These are phyloP conservation scores for Geranomyces variabilis DNA, from an alignment of 192 early-diverging fungal genomes.

Conservation along the genomic window DNA sequence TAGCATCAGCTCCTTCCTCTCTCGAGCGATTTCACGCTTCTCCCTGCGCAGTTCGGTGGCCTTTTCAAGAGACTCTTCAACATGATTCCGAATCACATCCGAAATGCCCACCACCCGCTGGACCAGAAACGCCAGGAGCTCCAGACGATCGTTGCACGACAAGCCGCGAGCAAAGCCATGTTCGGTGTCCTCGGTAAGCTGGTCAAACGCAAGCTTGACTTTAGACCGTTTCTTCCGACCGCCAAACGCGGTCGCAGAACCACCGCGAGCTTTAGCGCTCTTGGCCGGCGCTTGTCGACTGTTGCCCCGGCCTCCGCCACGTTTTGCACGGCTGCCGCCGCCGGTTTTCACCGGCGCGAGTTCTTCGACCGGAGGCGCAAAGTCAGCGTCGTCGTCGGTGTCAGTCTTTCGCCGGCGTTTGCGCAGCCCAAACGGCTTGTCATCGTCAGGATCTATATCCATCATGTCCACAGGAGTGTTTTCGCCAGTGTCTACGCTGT, in stretches of 20 bases:
- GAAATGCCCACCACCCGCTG: constrained; percentile 57
- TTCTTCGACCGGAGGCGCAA: constrained; percentile 5
- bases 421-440: constrained; percentile 1
- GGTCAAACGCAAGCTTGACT: constrained; percentile 33
- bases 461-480: background rate
- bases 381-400: constrained; percentile 26
- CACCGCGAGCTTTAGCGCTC: background rate
- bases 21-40: constrained; percentile 70
- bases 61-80: constrained; percentile 75
- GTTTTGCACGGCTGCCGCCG: background rate
- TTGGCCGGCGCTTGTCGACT: background rate
- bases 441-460: constrained; percentile 9
- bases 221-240: background rate
- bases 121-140: constrained; percentile 67
- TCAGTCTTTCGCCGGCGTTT: constrained; percentile 23
- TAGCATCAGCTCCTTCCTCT: constrained; percentile 67
- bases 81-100: constrained; percentile 62
- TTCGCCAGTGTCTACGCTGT: background rate
- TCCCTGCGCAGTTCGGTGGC: constrained; percentile 74
- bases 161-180: constrained; percentile 47
- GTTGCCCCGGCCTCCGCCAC: background rate
- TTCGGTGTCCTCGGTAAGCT: constrained; percentile 22
- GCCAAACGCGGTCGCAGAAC: background rate
- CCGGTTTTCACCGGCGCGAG: background rate
- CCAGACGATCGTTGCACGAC: constrained; percentile 48